Percentiles rank a stretch among this genome's conserved stretches.
Evolutionary conservation across 495 filamentous ascomycete species (phyloP).

Genomic region (Pseudevernia furfuracea): DNA sequence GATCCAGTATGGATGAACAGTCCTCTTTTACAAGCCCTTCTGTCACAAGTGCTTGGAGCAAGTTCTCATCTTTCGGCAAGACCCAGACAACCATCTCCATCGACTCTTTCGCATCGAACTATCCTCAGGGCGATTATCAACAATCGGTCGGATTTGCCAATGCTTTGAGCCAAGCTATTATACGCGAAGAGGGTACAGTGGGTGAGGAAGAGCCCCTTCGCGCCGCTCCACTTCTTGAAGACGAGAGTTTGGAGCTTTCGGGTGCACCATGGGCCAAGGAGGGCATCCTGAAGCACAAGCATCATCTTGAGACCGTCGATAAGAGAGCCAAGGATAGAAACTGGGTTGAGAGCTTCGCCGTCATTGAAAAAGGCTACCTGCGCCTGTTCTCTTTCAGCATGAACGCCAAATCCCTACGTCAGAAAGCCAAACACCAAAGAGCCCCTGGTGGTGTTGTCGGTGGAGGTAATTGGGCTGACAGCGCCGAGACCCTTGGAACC

Average conservation of each 20-base stretch:
- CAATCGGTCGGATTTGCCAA: constrained; percentile 98
- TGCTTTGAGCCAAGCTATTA: constrained; percentile 92
- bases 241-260: constrained; percentile 80
- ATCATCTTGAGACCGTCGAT: constrained; percentile 81
- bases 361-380: constrained; percentile 93
- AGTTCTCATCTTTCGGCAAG: constrained; percentile 72
- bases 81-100: constrained; percentile 86
- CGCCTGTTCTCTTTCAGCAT: constrained; percentile 86
- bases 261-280: constrained; percentile 98
- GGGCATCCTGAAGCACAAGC: constrained; percentile 91
- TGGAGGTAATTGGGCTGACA: constrained; percentile 95
- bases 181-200: constrained; percentile 72
- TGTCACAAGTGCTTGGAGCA: constrained; percentile 87
- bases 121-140: constrained; percentile 76
- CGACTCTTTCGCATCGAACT: constrained; percentile 75
- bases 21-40: constrained; percentile 89
- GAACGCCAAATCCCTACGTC: constrained; percentile 61
- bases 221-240: constrained; percentile 69
- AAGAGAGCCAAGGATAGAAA: constrained; percentile 87
- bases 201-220: constrained; percentile 40
- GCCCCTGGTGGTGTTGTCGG: constrained; percentile 63
- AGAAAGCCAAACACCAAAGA: constrained; percentile 52
- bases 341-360: constrained; percentile 95
- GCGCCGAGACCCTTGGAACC: constrained; percentile 75
- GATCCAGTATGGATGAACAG: constrained; percentile 76